Evolutionary conservation across 2,329 filamentous ascomycete species (phyloP), one percentile per base, ranked within the genome.

Genomic region (Seiridium cupressi): DNA sequence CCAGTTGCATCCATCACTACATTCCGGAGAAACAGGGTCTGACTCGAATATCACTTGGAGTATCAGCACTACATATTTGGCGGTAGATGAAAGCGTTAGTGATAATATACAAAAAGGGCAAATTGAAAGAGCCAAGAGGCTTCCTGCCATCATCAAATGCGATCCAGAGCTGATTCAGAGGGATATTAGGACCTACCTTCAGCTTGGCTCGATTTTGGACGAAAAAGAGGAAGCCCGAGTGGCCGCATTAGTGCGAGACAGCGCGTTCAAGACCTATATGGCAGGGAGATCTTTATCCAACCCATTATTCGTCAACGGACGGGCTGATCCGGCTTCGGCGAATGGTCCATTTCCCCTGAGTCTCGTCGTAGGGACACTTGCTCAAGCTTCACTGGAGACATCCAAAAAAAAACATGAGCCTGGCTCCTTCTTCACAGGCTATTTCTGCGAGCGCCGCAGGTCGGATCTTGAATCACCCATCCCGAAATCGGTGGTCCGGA

Each of bases 371-470:
- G 64, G 60, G 3, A 60, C 62, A 34, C 31, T 66, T 1, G 61
- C 44, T 46, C 59, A 48, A 42, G n/a, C 38, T 18, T 42, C 59
- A 8, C 26, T n/a, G n/a, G n/a, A n/a, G n/a, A n/a, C n/a, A n/a
- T n/a, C n/a, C n/a, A n/a, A n/a, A n/a, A n/a, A n/a, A n/a, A n/a
- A n/a, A n/a, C n/a, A 11, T 32, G 55, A 53, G 11, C 42, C n/a
- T 5, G 60, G 26, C n/a, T 49, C 49, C 4, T 64, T 59, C 35
- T 51, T 63, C 10, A 26, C 63, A n/a, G 61, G 59, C 10, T 65
- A 62, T 26, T 66, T 66, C 55, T 64, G 63, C 47, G 60, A 59
- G 48, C 58, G 55, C 35, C 61, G 65, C 53, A 57, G 40, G 5
- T 62, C 62, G 1, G 58, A 47, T 36, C 10, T 42, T 40, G 47